Base-by-base conservation (phyloP, 1,284 basidiomycete species). In the Malassezia arunalokei region DNA sequence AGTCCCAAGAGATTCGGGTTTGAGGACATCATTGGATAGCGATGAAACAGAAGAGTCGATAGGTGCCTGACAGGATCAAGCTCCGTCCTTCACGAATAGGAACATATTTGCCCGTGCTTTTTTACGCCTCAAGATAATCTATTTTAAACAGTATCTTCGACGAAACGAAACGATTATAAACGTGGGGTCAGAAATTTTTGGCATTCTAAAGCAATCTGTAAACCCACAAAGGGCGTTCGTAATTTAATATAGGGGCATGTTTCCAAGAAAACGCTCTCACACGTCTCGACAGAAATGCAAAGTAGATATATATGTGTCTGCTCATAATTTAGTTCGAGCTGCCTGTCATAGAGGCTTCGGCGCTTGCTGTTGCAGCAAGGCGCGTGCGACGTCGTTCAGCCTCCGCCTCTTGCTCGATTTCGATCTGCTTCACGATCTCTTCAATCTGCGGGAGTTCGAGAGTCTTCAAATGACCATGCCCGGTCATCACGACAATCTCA, bases 401-500 rank as follows among this genome's bases (percentile, higher is more conserved):
- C 43, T 73, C 70, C 8, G 57, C 66, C 47, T 73, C 70, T 59
- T 69, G 68, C 40, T 73, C 70, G 8, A 51, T 45, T 38, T 69
- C 70, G 51, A 73, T 73, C 47, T 60, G 51, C 29, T 65, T 60
- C 20, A 73, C 70, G n/a, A 71, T 63, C 38, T 49, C 62, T 43
- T 73, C 68, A 43, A 73, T 67, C 46, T 73, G 64, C 27, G 53
- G 40, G 20, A 70, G 54, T 41, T 70, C 67, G 9, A 73, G 58
- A 38, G 63, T 66, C 45, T 62, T 54, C 8, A 71, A 58, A 41
- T 65, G 43, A 1, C 64, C 70, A 40, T 67, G 61, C 0, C 63
- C 67, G 0, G 66, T 61, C 67, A 73, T 71, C 12, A 71, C 40
- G 1, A 64, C 65, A 31, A 73, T 68, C 33, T 73, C 70, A 38